phyloP scores from a whole-genome alignment of 1,284 basidiomycete genomes.

The Wallemia hederae region DNA sequence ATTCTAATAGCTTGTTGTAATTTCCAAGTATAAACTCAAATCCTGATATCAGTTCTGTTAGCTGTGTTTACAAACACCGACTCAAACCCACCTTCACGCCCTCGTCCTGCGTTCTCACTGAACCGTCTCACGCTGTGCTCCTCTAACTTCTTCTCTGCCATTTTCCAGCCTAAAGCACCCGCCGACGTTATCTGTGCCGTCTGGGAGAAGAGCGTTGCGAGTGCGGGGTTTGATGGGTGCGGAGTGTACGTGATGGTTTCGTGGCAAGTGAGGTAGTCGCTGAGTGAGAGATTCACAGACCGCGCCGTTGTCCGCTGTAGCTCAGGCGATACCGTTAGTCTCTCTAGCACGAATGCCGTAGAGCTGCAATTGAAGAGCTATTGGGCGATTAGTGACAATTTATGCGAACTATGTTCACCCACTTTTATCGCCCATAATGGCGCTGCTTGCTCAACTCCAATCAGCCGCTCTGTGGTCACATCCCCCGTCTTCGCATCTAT shows the following conservation, averaged over 20 bases:
- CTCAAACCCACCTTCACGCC: not conserved
- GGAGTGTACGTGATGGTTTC: slow-evolving; percentile 1
- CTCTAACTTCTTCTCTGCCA: not conserved
- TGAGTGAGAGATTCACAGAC: not conserved
- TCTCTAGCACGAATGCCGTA: not conserved
- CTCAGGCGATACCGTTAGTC: not conserved
- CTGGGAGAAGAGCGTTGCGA: not conserved
- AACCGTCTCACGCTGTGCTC: slow-evolving; percentile 1
- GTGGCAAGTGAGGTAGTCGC: not conserved
- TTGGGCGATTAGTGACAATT: not conserved
- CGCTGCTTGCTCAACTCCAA: slow-evolving; percentile 4
- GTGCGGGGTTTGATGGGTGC: not conserved
- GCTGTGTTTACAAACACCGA: not conserved
- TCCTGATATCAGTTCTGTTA: not conserved
- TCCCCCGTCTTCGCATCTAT: slow-evolving; percentile 4
- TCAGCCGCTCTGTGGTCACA: slow-evolving; percentile 5
- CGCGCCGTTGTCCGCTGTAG: not conserved
- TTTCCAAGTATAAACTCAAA: not conserved
- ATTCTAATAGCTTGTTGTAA: not conserved
- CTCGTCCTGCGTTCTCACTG: slow-evolving; percentile 1
- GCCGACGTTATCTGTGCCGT: not conserved
- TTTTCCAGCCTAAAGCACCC: not conserved
- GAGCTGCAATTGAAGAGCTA: not conserved
- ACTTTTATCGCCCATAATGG: slow-evolving; percentile 5
- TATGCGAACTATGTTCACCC: not conserved